phyloP scores from a whole-genome alignment of 345 rosid species.

The Linum tenue region DNA sequence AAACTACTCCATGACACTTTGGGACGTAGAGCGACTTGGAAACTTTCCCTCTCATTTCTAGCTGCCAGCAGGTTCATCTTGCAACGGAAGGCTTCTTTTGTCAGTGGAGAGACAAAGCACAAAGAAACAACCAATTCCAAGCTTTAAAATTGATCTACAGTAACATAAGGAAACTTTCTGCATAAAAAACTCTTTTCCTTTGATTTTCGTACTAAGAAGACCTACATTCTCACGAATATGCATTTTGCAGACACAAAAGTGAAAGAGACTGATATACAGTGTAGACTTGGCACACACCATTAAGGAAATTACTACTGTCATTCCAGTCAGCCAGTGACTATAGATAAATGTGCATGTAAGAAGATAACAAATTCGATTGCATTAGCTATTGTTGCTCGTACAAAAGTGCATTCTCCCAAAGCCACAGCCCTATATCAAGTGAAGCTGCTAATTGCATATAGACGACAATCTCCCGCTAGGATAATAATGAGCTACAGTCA shows the following conservation, averaged over 20 bases:
- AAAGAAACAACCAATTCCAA: not conserved
- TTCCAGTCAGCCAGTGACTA: not conserved
- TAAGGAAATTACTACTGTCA: too few relatives aligned
- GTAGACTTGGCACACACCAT: too few relatives aligned
- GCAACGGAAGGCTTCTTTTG: slow-evolving; percentile 19
- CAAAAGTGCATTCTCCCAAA: not conserved
- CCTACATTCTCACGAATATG: not conserved
- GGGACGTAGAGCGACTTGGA: slow-evolving; percentile 87
- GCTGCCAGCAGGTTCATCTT: slow-evolving; percentile 90
- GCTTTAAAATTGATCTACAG: not conserved
- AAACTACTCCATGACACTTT: slow-evolving; percentile 83
- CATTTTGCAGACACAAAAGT: not conserved
- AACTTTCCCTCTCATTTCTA: slow-evolving; percentile 92
- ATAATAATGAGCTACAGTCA: too few relatives aligned
- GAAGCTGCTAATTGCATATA: not conserved
- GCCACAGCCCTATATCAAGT: not conserved
- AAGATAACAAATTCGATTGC: not conserved
- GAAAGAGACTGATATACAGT: too few relatives aligned
- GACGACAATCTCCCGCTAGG: too few relatives aligned
- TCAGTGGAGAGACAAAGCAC: slow-evolving; percentile 16
- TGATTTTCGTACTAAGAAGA: not conserved
- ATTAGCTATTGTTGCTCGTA: not conserved
- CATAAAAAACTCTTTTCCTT: not conserved
- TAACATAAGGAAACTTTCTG: not conserved
- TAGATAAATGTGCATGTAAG: not conserved